Evolutionary conservation across 441 rosid genomes (phyloP).

Genomic region (Arabidopsis lyrata): DNA sequence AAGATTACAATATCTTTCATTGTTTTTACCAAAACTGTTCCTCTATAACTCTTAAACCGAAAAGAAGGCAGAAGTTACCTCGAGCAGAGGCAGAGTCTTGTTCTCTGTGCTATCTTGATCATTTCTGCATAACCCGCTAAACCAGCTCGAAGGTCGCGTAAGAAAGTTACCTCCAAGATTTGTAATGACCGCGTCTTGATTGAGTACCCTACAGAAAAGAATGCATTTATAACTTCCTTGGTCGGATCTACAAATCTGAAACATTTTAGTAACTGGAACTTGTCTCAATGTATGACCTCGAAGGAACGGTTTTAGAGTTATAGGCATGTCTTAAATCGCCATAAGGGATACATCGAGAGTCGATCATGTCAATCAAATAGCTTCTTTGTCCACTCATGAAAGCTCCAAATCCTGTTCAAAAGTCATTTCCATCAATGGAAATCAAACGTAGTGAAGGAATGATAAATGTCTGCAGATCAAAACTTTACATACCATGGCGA

Average conservation of each 20-base stretch:
- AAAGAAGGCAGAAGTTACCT: conserved; percentile 26
- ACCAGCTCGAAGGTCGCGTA: conserved; percentile 41
- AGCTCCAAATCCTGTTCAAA: conserved; percentile 31
- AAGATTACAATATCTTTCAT: neutral
- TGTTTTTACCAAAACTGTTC: neutral
- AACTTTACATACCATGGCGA: conserved; percentile 57
- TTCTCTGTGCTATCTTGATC: conserved; percentile 22
- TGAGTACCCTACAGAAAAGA: conserved; percentile 22
- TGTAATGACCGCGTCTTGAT: conserved; percentile 24
- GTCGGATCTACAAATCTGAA: conserved; percentile 6
- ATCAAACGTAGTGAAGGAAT: neutral
- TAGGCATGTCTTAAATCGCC: conserved; percentile 35
- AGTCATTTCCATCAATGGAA: conserved; percentile 11
- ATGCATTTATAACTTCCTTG: conserved; percentile 4
- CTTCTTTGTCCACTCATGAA: conserved; percentile 28
- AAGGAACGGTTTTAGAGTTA: conserved; percentile 27
- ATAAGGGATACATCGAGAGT: conserved; percentile 24
- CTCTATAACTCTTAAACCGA: neutral
- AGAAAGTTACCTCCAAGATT: conserved; percentile 33
- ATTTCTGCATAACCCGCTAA: conserved; percentile 24
- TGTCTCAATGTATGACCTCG: conserved; percentile 29
- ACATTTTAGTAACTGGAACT: neutral
- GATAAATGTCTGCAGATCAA: neutral
- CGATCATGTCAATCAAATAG: conserved; percentile 36
- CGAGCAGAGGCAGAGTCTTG: conserved; percentile 47